Base-by-base conservation (phyloP, 2,329 filamentous ascomycete species). In the Ilyonectria destructans region DNA sequence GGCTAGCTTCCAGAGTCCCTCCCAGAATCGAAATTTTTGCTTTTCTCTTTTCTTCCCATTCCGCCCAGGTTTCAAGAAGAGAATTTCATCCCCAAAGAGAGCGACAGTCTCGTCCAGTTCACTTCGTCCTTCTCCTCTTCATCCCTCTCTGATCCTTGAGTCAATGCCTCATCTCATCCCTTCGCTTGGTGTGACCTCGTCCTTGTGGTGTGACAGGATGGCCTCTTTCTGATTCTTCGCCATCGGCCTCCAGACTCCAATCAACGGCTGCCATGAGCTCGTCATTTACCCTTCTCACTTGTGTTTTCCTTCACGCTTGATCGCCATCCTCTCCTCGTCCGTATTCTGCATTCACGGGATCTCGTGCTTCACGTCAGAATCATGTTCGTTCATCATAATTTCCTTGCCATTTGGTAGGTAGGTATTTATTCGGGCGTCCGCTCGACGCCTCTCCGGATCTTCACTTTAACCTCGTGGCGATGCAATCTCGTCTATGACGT, bases 401-500 rank as follows among this genome's bases (percentile, higher is more conserved):
- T 73, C 65, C 71, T 71, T 77, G 80, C 74, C 76, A 78, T 79
- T 78, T 76, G 69, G 35, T 62, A 65, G 60, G 68, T 76, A 72
- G 71, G 74, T 78, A 81, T 81, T 80, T 80, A 77, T 81, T 80
- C 72, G 78, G 82, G 83, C 80, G 84, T 85, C 84, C 85, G 85
- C 89, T 92, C 90, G 85, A 91, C 89, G 88, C 88, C 82, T 83
- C 82, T 83, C 85, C 85, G 80, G 74, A 87, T 84, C 85, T 86
- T 89, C 85, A 89, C 89, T 92, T 92, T 90, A 92, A 92, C 90
- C 90, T 91, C 89, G 86, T 90, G 88, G 87, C 82, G 81, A 82
- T 82, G 81, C 81, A 80, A 79, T 83, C 82, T 80, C 81, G 78
- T 76, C 78, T 71, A 69, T 67, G 57, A 67, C 54, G 62, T 62